These are phyloP conservation scores for Citrus hindsii DNA, from an alignment of 345 rosid genomes.

Conservation along the genomic window DNA sequence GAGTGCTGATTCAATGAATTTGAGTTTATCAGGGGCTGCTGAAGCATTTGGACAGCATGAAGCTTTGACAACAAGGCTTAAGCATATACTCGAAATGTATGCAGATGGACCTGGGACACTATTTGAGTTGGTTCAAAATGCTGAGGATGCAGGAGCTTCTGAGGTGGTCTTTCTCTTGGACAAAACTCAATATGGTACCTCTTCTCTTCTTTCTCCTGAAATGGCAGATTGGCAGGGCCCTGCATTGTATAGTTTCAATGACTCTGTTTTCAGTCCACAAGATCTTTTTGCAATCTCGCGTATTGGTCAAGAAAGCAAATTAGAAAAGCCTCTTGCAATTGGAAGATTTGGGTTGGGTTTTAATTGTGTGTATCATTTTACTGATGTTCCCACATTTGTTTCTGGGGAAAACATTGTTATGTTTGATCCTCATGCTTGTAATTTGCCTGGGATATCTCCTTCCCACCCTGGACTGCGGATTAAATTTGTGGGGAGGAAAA, in stretches of 20 bases:
- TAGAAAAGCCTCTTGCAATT: constrained; percentile 91
- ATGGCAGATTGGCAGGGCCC: constrained; percentile 99
- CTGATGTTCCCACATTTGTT: constrained; percentile 88
- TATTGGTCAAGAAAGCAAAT: constrained; percentile 97
- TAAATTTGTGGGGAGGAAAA: constrained; percentile 77
- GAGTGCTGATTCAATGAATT: constrained; percentile 96
- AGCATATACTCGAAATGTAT: constrained; percentile 97
- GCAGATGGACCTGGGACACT: constrained; percentile 98
- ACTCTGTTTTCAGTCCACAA: constrained; percentile 88
- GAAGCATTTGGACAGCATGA: constrained; percentile 99
- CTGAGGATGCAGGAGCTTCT: constrained; percentile 98
- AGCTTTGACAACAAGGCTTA: constrained; percentile 92
- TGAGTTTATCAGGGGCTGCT: constrained; percentile 89
- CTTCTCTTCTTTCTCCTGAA: constrained; percentile 96
- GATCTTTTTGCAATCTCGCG: constrained; percentile 97
- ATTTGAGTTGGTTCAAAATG: constrained; percentile 92
- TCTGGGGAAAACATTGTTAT: constrained; percentile 95
- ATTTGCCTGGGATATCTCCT: constrained; percentile 94
- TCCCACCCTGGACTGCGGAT: constrained; percentile 97
- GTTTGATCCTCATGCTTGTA: constrained; percentile 96
- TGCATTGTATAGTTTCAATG: constrained; percentile 90
- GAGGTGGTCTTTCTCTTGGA: constrained; percentile 88
- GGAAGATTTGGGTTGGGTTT: constrained; percentile 97
- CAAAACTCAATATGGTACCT: constrained; percentile 90
- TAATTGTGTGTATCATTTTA: constrained; percentile 97